Conservation (phyloP, 139 green algal species). For the Pleodorina starrii region DNA sequence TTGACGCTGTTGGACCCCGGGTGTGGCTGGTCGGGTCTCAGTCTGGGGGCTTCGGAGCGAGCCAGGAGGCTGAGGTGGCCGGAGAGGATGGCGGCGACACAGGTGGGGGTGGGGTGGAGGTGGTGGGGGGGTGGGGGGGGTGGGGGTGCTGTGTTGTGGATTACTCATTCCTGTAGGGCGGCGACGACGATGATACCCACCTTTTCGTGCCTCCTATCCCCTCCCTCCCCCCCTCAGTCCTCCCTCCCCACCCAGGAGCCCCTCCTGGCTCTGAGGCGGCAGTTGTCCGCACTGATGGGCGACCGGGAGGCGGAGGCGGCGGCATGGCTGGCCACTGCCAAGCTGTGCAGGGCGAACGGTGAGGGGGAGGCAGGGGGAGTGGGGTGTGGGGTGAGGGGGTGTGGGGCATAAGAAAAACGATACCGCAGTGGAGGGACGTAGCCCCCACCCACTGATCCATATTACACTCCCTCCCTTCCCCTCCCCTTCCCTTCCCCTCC, state of each 20-base stretch:
- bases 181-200: too few relatives aligned
- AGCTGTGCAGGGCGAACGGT: conserved; percentile 84
- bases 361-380: neutral
- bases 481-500: too few relatives aligned
- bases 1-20: conserved; percentile 37
- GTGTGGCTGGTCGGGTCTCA: conserved; percentile 38
- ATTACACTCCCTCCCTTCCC: too few relatives aligned
- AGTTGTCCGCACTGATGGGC: conserved; percentile 77
- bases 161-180: too few relatives aligned
- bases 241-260: conserved; percentile 80
- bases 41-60: neutral
- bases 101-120: conserved; percentile 59
- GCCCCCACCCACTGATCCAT: too few relatives aligned
- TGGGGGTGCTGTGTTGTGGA: neutral
- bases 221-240: conserved; percentile 2
- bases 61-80: conserved; percentile 76
- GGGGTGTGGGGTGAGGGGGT: neutral
- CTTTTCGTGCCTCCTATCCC: neutral
- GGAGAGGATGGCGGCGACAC: conserved; percentile 77
- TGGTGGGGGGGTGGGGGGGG: neutral
- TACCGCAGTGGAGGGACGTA: too few relatives aligned
- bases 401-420: neutral
- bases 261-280: conserved; percentile 86
- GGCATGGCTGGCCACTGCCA: conserved; percentile 88
- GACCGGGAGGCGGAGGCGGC: conserved; percentile 70